These are phyloP conservation scores for Juglanconis sp. DNA, from an alignment of 2,329 filamentous ascomycete species.

Conservation along the genomic window DNA sequence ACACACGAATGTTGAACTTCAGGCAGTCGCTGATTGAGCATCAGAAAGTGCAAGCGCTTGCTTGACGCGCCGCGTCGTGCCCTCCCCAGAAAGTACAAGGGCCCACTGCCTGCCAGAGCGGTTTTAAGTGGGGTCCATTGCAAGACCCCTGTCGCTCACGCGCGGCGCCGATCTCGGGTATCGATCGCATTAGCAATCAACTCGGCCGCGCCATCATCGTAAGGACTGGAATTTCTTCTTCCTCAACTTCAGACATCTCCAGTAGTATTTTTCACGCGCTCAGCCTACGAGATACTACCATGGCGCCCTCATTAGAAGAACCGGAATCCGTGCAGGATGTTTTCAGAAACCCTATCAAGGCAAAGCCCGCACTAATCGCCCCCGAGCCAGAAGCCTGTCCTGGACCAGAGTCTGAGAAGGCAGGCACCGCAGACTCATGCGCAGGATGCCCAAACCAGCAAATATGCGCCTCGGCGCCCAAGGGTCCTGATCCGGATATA, in stretches of 20 bases:
- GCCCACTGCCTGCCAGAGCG: neutral
- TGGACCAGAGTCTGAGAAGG: constrained; percentile 75
- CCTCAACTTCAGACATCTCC: neutral
- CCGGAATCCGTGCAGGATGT: constrained; percentile 65
- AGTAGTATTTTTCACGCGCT: neutral
- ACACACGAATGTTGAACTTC: neutral
- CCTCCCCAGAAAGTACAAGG: constrained; percentile 14
- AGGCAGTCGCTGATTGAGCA: neutral
- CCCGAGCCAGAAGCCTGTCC: constrained; percentile 97
- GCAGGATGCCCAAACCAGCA: constrained; percentile 92
- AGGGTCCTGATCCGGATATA: constrained; percentile 93
- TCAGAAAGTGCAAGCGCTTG: neutral
- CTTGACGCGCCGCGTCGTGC: constrained; percentile 18
- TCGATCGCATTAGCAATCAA: constrained; percentile 18
- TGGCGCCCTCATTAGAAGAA: constrained; percentile 81
- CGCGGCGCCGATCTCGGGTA: constrained; percentile 15
- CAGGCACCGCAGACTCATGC: constrained; percentile 76
- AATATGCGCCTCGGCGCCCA: constrained; percentile 91
- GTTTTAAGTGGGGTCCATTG: too few species aligned
- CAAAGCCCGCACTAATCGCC: constrained; percentile 80
- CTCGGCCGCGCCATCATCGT: neutral
- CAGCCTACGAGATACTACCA: constrained; percentile 32
- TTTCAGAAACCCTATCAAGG: constrained; percentile 71
- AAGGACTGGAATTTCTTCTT: neutral
- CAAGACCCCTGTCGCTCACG: neutral